Conservation (phyloP, 2,329 filamentous ascomycete species). For the Penicillium sp. region DNA sequence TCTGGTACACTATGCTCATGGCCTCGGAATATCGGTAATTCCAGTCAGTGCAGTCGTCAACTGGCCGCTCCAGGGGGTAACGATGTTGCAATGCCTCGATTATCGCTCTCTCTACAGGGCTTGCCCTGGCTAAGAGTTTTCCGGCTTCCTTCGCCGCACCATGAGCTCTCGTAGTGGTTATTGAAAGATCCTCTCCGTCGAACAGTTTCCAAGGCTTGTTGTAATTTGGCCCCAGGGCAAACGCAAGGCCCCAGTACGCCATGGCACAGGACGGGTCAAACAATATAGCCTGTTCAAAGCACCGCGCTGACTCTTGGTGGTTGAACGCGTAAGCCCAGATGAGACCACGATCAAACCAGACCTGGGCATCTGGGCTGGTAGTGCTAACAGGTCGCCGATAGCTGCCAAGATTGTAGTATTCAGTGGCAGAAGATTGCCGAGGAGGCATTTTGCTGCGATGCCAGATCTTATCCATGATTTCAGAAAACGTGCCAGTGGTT, state of each 20-base stretch:
- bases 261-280: constrained; percentile 44
- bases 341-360: constrained; percentile 48
- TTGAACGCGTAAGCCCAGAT: constrained; percentile 50
- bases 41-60: constrained; percentile 59
- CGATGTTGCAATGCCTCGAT: constrained; percentile 66
- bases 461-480: constrained; percentile 13
- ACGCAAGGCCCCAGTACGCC: constrained; percentile 57
- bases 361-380: constrained; percentile 38
- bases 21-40: constrained; percentile 67
- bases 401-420: constrained; percentile 44
- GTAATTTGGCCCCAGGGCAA: constrained; percentile 74
- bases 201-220: constrained; percentile 79
- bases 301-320: constrained; percentile 44
- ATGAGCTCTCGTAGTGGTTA: constrained; percentile 48
- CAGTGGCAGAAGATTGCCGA: constrained; percentile 12
- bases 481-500: background rate
- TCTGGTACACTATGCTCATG: constrained; percentile 62
- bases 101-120: constrained; percentile 65
- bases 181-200: constrained; percentile 63
- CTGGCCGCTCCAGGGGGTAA: constrained; percentile 62
- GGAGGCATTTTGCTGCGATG: constrained; percentile 11
- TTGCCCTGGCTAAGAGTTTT: constrained; percentile 43
- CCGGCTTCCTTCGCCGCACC: constrained; percentile 54
- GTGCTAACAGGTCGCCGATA: constrained; percentile 46
- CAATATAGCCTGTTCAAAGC: constrained; percentile 42